A percentile compares a stretch with the other conserved stretches of the same genome.
Evolutionary conservation across 2,329 filamentous ascomycete genomes (phyloP).

Genomic region (Torrubiellomyces zombiae): DNA sequence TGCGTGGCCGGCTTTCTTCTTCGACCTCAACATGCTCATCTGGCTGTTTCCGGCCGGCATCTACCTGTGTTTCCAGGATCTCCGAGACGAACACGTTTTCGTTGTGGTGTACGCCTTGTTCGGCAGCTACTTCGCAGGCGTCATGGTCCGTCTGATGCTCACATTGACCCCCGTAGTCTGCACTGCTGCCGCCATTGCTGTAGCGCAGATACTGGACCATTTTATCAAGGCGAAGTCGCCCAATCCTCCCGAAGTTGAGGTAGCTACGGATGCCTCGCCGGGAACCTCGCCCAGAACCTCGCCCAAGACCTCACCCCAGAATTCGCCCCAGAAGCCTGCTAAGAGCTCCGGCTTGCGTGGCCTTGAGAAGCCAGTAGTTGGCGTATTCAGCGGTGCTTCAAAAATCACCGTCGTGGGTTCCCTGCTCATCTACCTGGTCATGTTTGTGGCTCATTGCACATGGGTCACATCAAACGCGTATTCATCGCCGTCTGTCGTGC

Average conservation of each 20-base stretch:
- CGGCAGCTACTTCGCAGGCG: constrained; percentile 93
- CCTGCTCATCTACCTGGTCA: constrained; percentile 63
- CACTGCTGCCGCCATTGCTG: constrained; percentile 75
- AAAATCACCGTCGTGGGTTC: constrained; percentile 62
- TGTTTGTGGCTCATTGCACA: constrained; percentile 95
- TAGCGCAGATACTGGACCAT: constrained; percentile 76
- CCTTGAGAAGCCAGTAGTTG: constrained; percentile 56
- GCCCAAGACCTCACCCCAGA: too few relatives aligned
- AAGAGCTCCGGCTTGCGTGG: constrained; percentile 46
- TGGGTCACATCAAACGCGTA: constrained; percentile 99
- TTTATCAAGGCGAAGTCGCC: constrained; percentile 59
- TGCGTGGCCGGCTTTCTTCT: constrained; percentile 98
- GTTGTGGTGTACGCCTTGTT: constrained; percentile 94
- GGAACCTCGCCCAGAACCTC: too few relatives aligned
- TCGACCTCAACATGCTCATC: constrained; percentile 94
- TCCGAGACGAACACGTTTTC: constrained; percentile 94
- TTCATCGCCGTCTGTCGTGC: constrained; percentile 90
- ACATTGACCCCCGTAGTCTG: constrained; percentile 94
- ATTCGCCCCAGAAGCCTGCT: constrained; percentile 39
- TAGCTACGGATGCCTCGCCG: constrained; percentile 27
- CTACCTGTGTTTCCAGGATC: constrained; percentile 90
- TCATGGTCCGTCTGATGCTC: constrained; percentile 98
- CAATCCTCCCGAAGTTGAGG: constrained; percentile 26
- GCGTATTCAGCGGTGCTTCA: constrained; percentile 66
- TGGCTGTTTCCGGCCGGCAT: constrained; percentile 98